A percentile compares a stretch with the other conserved stretches of the same genome.
Conservation (phyloP, 768 basidiomycete genomes). For the Nidularia pulvinata region DNA sequence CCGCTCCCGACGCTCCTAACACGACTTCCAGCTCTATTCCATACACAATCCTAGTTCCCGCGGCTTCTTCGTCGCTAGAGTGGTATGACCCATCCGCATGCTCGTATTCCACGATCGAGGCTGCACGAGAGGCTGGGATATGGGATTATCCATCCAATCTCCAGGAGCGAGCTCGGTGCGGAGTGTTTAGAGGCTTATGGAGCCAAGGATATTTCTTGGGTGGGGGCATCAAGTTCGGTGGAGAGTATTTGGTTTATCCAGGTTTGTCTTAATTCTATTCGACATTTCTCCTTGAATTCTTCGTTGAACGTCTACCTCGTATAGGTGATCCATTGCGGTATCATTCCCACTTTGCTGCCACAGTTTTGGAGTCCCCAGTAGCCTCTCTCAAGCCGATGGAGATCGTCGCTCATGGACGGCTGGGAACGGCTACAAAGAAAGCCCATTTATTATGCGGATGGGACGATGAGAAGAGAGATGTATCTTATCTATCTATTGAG, state of each 20-base stretch:
- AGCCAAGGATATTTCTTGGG: conserved; percentile 87
- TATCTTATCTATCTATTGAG: conserved; percentile 80
- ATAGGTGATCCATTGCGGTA: conserved; percentile 93
- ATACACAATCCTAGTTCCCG: conserved; percentile 67
- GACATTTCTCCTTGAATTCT: no score
- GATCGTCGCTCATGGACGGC: conserved; percentile 91
- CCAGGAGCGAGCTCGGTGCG: conserved; percentile 73
- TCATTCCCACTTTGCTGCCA: conserved; percentile 94
- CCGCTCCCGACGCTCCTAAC: conserved; percentile 7
- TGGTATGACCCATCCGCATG: conserved; percentile 62
- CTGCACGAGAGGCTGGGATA: conserved; percentile 65
- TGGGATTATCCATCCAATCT: conserved; percentile 76
- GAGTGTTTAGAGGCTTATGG: conserved; percentile 81
- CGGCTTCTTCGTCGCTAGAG: conserved; percentile 54
- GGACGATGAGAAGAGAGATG: conserved; percentile 69
- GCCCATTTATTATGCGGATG: conserved; percentile 90
- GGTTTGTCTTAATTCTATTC: conserved; percentile 58
- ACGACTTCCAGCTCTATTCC: conserved; percentile 13
- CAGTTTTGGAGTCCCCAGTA: conserved; percentile 67
- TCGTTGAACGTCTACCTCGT: background rate
- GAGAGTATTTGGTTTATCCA: conserved; percentile 96
- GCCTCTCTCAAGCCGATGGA: conserved; percentile 82
- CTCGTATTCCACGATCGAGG: conserved; percentile 53
- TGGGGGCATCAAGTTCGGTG: conserved; percentile 91
- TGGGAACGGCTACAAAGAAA: conserved; percentile 98